phyloP scores from a whole-genome alignment of 2,329 filamentous ascomycete genomes.

The Hymenoscyphus infarciens region DNA sequence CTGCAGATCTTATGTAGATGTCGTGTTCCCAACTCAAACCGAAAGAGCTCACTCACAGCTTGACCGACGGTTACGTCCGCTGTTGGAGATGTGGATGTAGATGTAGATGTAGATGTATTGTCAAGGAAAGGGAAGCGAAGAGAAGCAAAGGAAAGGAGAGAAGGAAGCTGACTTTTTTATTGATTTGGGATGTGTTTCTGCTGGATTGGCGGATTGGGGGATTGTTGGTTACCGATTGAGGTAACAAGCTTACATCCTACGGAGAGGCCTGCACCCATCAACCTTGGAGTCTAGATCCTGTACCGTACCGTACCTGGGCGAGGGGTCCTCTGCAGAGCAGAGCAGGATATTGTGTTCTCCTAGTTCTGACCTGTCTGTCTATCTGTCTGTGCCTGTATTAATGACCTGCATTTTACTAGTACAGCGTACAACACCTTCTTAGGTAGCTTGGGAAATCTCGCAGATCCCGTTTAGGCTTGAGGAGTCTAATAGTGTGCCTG shows the following conservation, averaged over 20 bases:
- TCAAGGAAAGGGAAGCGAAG: not conserved
- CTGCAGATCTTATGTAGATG: not conserved
- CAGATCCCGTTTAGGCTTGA: not conserved
- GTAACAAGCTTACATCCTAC: constrained; percentile 1
- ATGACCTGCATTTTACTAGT: not conserved
- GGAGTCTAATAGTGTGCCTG: not conserved
- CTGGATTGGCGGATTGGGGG: no score
- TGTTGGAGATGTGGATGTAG: not conserved
- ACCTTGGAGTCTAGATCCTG: not conserved
- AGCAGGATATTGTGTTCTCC: no score
- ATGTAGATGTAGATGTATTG: not conserved
- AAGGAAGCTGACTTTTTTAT: not conserved
- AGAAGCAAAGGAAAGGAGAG: not conserved
- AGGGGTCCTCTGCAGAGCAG: no score
- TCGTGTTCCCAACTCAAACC: not conserved
- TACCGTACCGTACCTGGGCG: not conserved
- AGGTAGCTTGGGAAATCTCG: not conserved
- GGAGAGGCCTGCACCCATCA: not conserved
- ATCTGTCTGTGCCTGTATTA: not conserved
- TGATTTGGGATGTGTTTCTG: not conserved
- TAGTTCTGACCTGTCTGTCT: no score
- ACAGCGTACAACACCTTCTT: not conserved
- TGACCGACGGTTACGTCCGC: not conserved
- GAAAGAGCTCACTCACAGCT: not conserved
- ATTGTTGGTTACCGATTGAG: not conserved